phyloP scores from a whole-genome alignment of 83 land plant genomes.

The Picea abies region DNA sequence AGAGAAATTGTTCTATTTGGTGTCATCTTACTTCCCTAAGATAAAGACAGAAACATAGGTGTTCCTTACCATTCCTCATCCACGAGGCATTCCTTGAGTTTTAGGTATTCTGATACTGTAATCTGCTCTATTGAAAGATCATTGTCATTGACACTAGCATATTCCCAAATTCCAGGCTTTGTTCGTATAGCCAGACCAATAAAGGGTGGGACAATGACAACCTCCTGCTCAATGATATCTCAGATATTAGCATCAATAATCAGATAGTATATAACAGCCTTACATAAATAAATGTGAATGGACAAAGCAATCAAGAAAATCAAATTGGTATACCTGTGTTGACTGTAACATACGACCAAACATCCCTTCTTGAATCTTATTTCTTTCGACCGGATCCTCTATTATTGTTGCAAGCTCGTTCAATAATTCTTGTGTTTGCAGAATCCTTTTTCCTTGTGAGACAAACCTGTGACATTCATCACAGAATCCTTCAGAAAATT shows the following conservation, averaged over 20 bases:
- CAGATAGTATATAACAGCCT: too few relatives aligned
- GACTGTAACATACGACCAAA: constrained; percentile 45
- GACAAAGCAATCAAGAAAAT: constrained; percentile 6
- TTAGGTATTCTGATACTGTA: constrained; percentile 69
- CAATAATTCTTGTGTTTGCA: constrained; percentile 47
- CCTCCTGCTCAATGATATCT: constrained; percentile 53
- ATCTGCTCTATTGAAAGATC: constrained; percentile 83
- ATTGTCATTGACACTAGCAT: constrained; percentile 76
- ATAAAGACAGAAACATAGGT: background rate
- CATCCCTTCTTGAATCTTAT: constrained; percentile 34
- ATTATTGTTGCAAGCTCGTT: constrained; percentile 47
- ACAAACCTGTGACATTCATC: constrained; percentile 30
- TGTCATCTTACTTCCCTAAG: background rate
- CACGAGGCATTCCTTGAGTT: constrained; percentile 74
- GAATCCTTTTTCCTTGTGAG: constrained; percentile 41
- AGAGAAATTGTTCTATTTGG: background rate
- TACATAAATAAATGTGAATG: background rate
- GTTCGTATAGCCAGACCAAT: constrained; percentile 84
- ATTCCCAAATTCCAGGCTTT: constrained; percentile 89
- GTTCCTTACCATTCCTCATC: constrained; percentile 26
- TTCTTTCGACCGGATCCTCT: constrained; percentile 39
- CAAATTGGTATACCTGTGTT: constrained; percentile 31
- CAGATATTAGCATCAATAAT: too few relatives aligned
- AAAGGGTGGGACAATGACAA: constrained; percentile 77
- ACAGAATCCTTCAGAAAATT: background rate